A percentile compares a stretch with the other conserved stretches of the same genome.
These are phyloP conservation scores for Circinella minor DNA, from an alignment of 371 early-diverging fungal species.

Conservation along the genomic window DNA sequence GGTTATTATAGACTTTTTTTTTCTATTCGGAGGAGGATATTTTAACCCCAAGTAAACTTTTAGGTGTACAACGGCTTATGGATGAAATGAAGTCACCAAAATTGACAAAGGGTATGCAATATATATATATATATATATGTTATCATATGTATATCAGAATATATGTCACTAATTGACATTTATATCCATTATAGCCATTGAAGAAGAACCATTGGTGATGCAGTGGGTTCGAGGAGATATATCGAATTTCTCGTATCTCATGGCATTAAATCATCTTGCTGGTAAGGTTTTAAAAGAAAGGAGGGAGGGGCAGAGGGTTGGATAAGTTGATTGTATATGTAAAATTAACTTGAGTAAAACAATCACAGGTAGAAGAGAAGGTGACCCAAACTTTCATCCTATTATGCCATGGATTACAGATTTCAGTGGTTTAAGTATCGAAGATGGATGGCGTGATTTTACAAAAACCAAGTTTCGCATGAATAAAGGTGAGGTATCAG, in stretches of 20 bases:
- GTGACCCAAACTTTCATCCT: conserved; percentile 74
- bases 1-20: no score
- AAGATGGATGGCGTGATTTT: conserved; percentile 70
- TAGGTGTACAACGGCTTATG: conserved; percentile 33
- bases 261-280: conserved; percentile 81
- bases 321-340: no score
- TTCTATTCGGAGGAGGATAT: background rate
- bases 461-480: conserved; percentile 70
- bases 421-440: conserved; percentile 58
- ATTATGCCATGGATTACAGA: conserved; percentile 80
- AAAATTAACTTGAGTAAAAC: background rate
- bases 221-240: conserved; percentile 79
- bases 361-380: conserved; percentile 59
- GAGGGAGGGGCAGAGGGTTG: no score
- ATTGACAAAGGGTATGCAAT: conserved; percentile 28
- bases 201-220: conserved; percentile 62
- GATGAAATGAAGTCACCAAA: conserved; percentile 25
- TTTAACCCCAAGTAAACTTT: background rate
- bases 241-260: conserved; percentile 83
- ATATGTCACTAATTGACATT: no score
- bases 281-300: conserved; percentile 33
- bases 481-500: conserved; percentile 53
- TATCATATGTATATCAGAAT: background rate
- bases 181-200: conserved; percentile 36
- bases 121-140: background rate